Percentiles rank a stretch among this genome's conserved stretches.
Conservation (phyloP, 257 asterid species). For the Cynanchum wilfordii region DNA sequence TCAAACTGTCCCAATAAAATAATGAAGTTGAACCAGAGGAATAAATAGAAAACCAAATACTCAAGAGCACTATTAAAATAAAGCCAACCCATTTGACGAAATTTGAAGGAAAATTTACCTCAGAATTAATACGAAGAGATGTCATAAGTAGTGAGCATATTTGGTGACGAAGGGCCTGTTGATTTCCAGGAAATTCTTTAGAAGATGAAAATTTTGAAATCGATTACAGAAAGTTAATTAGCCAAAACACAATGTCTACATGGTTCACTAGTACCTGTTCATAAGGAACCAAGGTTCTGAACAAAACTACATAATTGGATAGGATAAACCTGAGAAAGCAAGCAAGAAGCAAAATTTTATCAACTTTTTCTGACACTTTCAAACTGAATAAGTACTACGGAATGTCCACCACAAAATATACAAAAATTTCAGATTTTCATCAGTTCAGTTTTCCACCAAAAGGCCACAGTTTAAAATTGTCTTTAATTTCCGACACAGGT, state of each 20-base stretch:
- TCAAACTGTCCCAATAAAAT: conserved; percentile 52
- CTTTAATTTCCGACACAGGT: background rate
- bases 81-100: conserved; percentile 12
- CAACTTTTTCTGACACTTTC: conserved; percentile 8
- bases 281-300: conserved; percentile 82
- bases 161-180: conserved; percentile 81
- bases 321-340: conserved; percentile 49
- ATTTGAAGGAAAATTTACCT: conserved; percentile 46
- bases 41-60: conserved; percentile 4
- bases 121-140: conserved; percentile 92
- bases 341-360: conserved; percentile 11
- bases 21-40: conserved; percentile 7
- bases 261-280: conserved; percentile 59
- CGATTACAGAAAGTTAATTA: conserved; percentile 7
- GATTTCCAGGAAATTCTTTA: conserved; percentile 26
- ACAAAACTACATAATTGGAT: conserved; percentile 81
- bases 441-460: conserved; percentile 1
- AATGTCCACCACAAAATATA: background rate
- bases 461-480: background rate
- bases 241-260: conserved; percentile 12
- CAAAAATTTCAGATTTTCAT: background rate
- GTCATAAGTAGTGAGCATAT: conserved; percentile 98
- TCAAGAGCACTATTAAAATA: background rate
- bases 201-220: conserved; percentile 22
- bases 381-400: conserved; percentile 9